Base-by-base conservation (phyloP, 306 rosid species). In the Argentina anserina region DNA sequence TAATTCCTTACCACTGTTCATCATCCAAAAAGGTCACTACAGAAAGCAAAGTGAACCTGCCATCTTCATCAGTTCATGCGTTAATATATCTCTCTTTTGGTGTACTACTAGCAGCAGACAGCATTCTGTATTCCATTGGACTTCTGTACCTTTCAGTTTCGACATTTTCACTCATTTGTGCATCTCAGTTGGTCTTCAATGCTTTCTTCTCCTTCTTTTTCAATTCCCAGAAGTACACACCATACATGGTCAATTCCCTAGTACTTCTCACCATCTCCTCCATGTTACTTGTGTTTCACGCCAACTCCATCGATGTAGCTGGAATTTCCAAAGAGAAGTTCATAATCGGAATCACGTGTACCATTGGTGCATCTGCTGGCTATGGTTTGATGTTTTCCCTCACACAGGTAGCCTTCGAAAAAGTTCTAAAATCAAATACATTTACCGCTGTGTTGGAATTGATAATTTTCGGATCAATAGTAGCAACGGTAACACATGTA, bases 151-250 rank as follows among this genome's bases (percentile, higher is more conserved):
- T 88, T 76, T 87, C 85, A 10, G 88, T 86, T 14, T 88, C 90
- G n/a, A 84, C 88, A 13, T 84, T 47, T 79, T 78, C 88, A 9
- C 86, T 86, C 40, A 70, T 87, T 28, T 75, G 81, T 49, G 67
- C 88, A 47, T 84, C 88, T 3, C 90, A 84, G 46, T 76, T 86
- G 43, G 83, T 81, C 53, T 88, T 84, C 82, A 84, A 76, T 72
- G 90, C 90, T 6, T 18, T 84, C 37, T 88, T 88, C 75, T 84
- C 89, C 42, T 82, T 76, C 84, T 86, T 85, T 77, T 82, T 86
- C 7, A 84, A 86, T 17, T 67, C 84, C 3, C 84, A 82, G 9
- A 81, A 84, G 78, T 79, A 84, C 80, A 86, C 91, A 55, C 82
- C 89, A 37, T 77, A 50, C 58, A 77, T 79, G 39, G 60, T 79